Evolutionary conservation across 2,329 filamentous ascomycete genomes (phyloP), one percentile per base, ranked within the genome.

Genomic region (Venturia carpophila): DNA sequence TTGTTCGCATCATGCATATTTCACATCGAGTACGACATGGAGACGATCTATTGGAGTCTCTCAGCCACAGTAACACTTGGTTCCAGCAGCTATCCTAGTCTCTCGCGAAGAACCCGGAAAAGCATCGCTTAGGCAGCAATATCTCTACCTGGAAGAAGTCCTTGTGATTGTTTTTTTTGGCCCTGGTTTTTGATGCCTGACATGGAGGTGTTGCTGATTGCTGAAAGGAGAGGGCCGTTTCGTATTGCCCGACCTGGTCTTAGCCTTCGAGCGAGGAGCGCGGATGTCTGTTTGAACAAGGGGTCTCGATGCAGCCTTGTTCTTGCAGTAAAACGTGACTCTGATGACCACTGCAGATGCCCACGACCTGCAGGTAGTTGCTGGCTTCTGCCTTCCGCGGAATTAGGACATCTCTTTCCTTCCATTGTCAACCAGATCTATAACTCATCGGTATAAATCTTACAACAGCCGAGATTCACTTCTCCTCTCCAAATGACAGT

Each of bases 61-160:
- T 52, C 47, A 52, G 47, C 47, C 47, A 52, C 47, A 15, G 47
- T 9, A 27, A 34, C 6, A 34, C 30, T 34, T 27, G 15, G 1
- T 27, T 17, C 24, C 49, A 37, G 34, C 49, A 21, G 10, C 11
- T 24, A 56, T 56, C 49, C 49, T 5, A 37, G 52, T n/a, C 52
- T 37, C 27, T 58, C 27, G 27, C 19, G 52, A 58, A 58, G 52
- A 58, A 58, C 52, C 52, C 37, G 52, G 52, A 10, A 34, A 27
- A 58, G 30, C 27, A 58, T 37, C 52, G 27, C 52, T 58, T 58
- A 56, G 52, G 52, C 52, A 37, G 52, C 27, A 27, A 37, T 58
- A n/a, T 13, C 30, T 37, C 27, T 58, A 24, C 52, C 30, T 27
- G 30, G 19, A 58, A 58, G 15, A 37, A 34, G 30, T 56, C 49